Base-by-base conservation (phyloP, 2,329 filamentous ascomycete genomes). In the Colletotrichum abscissum region DNA sequence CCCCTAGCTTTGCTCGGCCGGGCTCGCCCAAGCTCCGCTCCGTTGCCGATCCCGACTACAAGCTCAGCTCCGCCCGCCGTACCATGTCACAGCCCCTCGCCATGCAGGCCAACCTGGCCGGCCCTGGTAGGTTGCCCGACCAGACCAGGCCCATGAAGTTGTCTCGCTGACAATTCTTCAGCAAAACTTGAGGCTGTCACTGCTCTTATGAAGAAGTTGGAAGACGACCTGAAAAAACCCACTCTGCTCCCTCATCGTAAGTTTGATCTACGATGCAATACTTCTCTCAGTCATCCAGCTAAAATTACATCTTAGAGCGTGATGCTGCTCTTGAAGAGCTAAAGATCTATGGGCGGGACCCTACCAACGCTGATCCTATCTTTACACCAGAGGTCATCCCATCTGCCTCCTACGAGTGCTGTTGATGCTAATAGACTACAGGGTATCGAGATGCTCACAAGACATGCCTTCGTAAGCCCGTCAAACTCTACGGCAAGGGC, bases 311-410 rank as follows among this genome's bases (percentile, higher is more conserved):
- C 42, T 49, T 9, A 95, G 93, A 94, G 79, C 89, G 91, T 74
- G 89, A 91, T 77, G 83, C 87, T 11, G 85, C 86, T 14, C 82
- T 93, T 4, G 90, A 92, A 76, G 85, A 95, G 77, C 86, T 98
- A 62, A 98, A 98, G 82, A 86, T 95, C 38, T 90, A 94, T 78
- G 93, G 95, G 7, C 91, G 95, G 73, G 91, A 93, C 77, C 90
- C 92, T 8, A 86, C 85, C 35, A 88, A 94, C 82, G 92, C 95
- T 33, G 93, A 93, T 71, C 93, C 94, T 1, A 96, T 98, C 71
- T 98, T 97, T 82, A 93, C 93, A n/a, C 89, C 90, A 81, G 86
- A 92, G 82, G 95, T 93, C 87, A 76, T 86, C 76, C 6, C 66
- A 28, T 26, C 57, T 24, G 33, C 6, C 19, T 46, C n/a, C n/a